These are phyloP conservation scores for Cunninghamia lanceolata DNA, from an alignment of 75 land plant genomes.

Conservation along the genomic window DNA sequence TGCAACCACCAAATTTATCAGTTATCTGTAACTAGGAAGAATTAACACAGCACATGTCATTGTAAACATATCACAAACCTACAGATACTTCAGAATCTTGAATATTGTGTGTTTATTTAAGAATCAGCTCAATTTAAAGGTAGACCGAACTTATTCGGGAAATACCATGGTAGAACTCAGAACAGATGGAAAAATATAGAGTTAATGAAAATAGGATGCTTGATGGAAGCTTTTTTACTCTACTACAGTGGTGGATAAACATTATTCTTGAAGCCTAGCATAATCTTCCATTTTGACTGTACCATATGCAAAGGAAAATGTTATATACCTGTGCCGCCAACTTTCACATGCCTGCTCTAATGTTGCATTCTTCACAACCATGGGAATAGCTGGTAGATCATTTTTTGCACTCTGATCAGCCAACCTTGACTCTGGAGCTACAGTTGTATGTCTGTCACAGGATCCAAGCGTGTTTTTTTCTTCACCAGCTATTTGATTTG, in stretches of 20 bases:
- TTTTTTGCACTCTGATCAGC: neutral
- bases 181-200: neutral
- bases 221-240: neutral
- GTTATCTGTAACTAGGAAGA: neutral
- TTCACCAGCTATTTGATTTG: neutral
- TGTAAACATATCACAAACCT: neutral
- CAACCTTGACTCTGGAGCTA: constrained; percentile 29
- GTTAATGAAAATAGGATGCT: neutral
- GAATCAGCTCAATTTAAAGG: too few species aligned
- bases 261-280: neutral
- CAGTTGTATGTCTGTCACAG: constrained; percentile 40
- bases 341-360: constrained; percentile 49
- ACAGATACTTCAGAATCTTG: constrained; percentile 1
- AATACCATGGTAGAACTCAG: neutral
- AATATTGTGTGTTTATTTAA: too few species aligned
- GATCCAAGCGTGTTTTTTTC: constrained; percentile 8
- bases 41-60: neutral
- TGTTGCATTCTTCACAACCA: constrained; percentile 22
- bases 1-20: constrained; percentile 2
- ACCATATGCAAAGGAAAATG: neutral
- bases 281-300: neutral
- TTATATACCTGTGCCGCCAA: constrained; percentile 39
- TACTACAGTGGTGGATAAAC: neutral
- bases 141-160: neutral
- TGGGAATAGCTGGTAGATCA: constrained; percentile 6